Conservation (phyloP, 2,329 filamentous ascomycete species). For the Pseudocercospora vitis region DNA sequence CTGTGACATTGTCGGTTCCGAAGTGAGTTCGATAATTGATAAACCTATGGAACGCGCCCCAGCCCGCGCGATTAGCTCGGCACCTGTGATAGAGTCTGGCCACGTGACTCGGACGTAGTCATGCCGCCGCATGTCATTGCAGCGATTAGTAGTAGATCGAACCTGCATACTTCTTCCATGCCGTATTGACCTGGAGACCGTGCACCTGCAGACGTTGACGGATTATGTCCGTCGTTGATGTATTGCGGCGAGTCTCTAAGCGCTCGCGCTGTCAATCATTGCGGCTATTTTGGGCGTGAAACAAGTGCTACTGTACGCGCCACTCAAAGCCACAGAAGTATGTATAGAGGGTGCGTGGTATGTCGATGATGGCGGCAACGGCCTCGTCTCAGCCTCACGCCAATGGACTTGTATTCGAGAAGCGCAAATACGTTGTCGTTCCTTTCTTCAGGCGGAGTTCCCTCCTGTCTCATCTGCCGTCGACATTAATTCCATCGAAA, state of each 20-base stretch:
- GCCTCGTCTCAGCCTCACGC: background rate
- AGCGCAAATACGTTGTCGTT: background rate
- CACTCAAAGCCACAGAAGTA: background rate
- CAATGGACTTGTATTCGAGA: background rate
- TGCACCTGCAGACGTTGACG: background rate
- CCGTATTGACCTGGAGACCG: background rate
- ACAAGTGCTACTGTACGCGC: conserved; percentile 1
- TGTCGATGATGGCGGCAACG: too few species aligned
- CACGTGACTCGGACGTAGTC: too few species aligned
- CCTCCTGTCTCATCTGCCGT: background rate
- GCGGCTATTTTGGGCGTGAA: conserved; percentile 4
- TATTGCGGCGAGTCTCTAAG: background rate
- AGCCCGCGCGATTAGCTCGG: too few species aligned
- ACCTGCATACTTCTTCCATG: too few species aligned
- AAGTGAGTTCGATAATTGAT: too few species aligned
- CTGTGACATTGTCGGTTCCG: too few species aligned
- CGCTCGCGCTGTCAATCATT: background rate
- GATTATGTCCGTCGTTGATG: background rate
- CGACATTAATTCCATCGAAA: background rate
- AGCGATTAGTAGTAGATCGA: too few species aligned
- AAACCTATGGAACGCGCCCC: too few species aligned
- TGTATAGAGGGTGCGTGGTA: background rate
- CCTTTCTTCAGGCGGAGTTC: background rate
- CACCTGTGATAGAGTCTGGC: too few species aligned
- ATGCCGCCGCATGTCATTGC: too few species aligned